Base-by-base conservation (phyloP, 257 asterid species). In the Solanum virginianum region DNA sequence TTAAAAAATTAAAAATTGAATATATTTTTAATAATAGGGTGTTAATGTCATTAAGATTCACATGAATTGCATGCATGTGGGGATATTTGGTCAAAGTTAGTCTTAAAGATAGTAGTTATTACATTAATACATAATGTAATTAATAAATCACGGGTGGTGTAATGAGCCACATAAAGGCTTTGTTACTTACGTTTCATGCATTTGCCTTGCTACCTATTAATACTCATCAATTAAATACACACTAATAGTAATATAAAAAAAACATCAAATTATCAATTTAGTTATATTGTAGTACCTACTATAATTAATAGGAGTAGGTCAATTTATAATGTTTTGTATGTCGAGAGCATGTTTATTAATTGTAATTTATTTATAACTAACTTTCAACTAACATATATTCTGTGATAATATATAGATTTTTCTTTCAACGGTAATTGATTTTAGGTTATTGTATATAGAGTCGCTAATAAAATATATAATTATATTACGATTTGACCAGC, bases 121-220 rank as follows among this genome's bases (percentile, higher is more conserved):
- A 89, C 94, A 90, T 89, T 92, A 90, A 90, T 71, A 88, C 75
- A 45, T 59, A 83, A 59, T 84, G 86, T 87, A 89, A 85, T 86
- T 63, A 84, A 90, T 62, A 84, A 90, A 88, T 89, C 92, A 93
- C 89, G 91, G 90, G 80, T 80, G 86, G 41, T 84, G 69, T 89
- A 82, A 87, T 86, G 88, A 60, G 85, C 85, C 85, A 77, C 85
- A 41, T 82, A 85, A 86, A 87, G 84, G 83, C 81, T 85, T 29
- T 81, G 71, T 32, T 18, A 36, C 82, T 75, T 49, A 75, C 49
- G 24, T 24, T 24, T 75, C 87, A 17, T 87, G 88, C 91, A 87
- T 86, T 85, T 70, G 51, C 15, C 56, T 47, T 9, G 47, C 57
- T 62, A 45, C 16, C 15, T 22, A 80, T 57, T 59, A 49, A 45